phyloP scores from a whole-genome alignment of 352 stramenopile species.

The Phytophthora uliginosa region DNA sequence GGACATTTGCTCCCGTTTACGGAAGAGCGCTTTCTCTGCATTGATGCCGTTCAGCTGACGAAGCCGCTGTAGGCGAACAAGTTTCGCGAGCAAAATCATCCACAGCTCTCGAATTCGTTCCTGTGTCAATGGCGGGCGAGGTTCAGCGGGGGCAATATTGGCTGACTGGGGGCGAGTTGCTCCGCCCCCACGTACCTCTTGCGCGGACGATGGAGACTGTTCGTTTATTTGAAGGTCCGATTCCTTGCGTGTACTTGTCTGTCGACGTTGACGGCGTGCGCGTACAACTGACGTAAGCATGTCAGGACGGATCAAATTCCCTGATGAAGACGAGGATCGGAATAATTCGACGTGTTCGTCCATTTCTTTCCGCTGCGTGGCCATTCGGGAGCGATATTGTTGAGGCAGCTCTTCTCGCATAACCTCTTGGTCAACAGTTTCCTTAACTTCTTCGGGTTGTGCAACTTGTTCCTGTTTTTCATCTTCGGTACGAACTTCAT shows the following conservation, averaged over 20 bases:
- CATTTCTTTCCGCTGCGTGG: conserved; percentile 39
- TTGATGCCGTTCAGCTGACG: conserved; percentile 63
- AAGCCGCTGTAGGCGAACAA: conserved; percentile 66
- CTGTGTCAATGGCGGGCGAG: conserved; percentile 41
- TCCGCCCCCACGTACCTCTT: neutral
- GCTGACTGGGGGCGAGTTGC: conserved; percentile 4
- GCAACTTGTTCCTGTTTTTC: conserved; percentile 6
- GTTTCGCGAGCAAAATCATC: conserved; percentile 56
- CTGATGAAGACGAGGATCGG: conserved; percentile 25
- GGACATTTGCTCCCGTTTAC: conserved; percentile 62
- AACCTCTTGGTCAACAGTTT: conserved; percentile 5
- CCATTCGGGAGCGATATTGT: conserved; percentile 36
- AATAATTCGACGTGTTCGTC: conserved; percentile 41
- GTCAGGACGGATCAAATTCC: conserved; percentile 10
- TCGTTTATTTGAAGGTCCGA: conserved; percentile 16
- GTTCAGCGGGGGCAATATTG: neutral
- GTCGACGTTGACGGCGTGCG: conserved; percentile 45
- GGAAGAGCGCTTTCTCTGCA: conserved; percentile 63
- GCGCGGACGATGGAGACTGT: neutral
- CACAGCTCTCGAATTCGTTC: conserved; percentile 55
- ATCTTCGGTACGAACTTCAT: neutral
- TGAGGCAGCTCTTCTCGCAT: conserved; percentile 20
- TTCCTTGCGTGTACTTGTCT: conserved; percentile 36
- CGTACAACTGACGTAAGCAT: conserved; percentile 35
- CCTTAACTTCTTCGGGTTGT: neutral